Percentiles rank a stretch among this genome's conserved stretches.
These are phyloP conservation scores for Neonectria punicea DNA, from an alignment of 2,329 filamentous ascomycete genomes.

Conservation along the genomic window DNA sequence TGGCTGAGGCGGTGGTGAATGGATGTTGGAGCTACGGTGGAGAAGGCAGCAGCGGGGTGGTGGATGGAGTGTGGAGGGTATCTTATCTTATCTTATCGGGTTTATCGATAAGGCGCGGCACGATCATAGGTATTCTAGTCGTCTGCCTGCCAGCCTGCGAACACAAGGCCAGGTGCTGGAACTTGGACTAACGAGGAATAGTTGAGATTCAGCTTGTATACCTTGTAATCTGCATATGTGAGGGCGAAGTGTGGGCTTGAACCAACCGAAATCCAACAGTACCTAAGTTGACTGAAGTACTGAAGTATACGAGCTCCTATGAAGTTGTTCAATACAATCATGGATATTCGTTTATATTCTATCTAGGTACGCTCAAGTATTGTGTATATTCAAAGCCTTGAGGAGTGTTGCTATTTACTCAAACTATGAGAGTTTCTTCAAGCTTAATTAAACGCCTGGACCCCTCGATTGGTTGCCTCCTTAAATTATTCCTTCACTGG, in stretches of 20 bases:
- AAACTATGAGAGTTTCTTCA: background rate
- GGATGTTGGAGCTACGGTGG: slow-evolving; percentile 34
- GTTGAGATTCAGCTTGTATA: too few species aligned
- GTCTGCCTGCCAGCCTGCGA: too few species aligned
- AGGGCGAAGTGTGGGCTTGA: background rate
- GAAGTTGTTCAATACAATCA: background rate
- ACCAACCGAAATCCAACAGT: background rate
- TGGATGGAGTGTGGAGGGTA: slow-evolving; percentile 3
- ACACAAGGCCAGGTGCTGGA: too few species aligned
- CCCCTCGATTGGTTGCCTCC: background rate
- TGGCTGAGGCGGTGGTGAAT: slow-evolving; percentile 24
- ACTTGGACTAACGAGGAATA: too few species aligned
- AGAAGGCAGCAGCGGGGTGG: slow-evolving; percentile 39
- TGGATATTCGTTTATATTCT: background rate
- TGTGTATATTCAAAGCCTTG: too few species aligned
- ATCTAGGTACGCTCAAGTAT: background rate
- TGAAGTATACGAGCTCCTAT: background rate
- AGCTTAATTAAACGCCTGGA: background rate
- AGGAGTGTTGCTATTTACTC: background rate
- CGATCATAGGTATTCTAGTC: too few species aligned
- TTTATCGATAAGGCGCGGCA: slow-evolving; percentile 37
- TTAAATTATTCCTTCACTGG: background rate
- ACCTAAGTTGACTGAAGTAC: background rate
- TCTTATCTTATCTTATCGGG: background rate
- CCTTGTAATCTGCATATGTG: background rate